Base-by-base conservation (phyloP, 2,329 filamentous ascomycete species). In the Bipolaris sorokiniana region DNA sequence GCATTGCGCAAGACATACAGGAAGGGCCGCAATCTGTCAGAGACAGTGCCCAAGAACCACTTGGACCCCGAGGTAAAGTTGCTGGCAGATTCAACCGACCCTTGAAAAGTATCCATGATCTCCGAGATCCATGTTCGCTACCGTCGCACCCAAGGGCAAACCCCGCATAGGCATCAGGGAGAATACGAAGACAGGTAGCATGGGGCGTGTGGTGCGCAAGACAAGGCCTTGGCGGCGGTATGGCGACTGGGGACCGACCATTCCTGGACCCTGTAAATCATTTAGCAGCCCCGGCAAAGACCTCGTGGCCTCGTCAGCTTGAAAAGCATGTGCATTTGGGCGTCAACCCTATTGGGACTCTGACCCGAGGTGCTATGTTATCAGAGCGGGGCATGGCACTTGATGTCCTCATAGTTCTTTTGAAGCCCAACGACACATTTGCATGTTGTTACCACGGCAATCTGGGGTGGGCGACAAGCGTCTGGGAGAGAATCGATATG, bases 191-290 rank as follows among this genome's bases (percentile, higher is more conserved):
- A 50, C 45, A 36, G 38, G 28, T 51, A 54, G 51, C 41, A 54
- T 54, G 48, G 55, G 48, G 46, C 49, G 33, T 48, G 33, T 50
- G 47, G 40, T 31, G 55, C 54, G 48, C 51, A 46, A 53, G 45
- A 48, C 46, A n/a, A 46, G 40, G n/a, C 34, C 46, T 48, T 54
- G 38, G 51, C 46, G 51, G 48, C 46, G 46, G 33, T 45, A 48
- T 44, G 38, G 42, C 42, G 28, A 54, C 38, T 46, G 46, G 40
- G 51, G 15, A 54, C 28, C 22, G 46, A 31, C 46, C 51, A 46
- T 54, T 26, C 47, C 41, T 15, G 38, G 51, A 58, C 46, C 55
- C 55, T 54, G 54, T 38, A 13, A 33, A 57, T 54, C 44, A 33
- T 31, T 10, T 37, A 3, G 36, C 42, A 28, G 31, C 7, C 36